These are phyloP conservation scores for Earliella scabrosa DNA, from an alignment of 1,284 basidiomycete species.

Conservation along the genomic window DNA sequence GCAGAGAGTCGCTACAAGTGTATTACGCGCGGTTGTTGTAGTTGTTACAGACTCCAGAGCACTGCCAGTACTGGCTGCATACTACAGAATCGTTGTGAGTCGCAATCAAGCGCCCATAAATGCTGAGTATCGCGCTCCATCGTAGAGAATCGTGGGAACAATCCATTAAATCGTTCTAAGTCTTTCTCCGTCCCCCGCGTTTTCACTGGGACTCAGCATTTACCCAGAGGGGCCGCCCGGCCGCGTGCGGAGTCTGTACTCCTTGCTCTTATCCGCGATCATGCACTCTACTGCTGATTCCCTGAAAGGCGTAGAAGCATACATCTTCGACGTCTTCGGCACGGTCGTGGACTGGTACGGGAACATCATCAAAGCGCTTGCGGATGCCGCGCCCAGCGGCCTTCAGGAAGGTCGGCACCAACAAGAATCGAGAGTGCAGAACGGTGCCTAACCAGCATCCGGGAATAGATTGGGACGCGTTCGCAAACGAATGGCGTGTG, in stretches of 20 bases:
- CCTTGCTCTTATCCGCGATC: background rate
- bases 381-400: conserved; percentile 18
- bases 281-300: conserved; percentile 3
- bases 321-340: conserved; percentile 68
- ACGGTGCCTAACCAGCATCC: conserved; percentile 12
- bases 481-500: conserved; percentile 61
- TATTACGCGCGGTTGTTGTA: too few species aligned
- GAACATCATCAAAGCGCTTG: conserved; percentile 50
- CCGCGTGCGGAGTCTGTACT: too few species aligned
- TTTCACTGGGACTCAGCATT: background rate
- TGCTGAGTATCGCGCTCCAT: too few species aligned
- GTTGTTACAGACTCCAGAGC: too few species aligned
- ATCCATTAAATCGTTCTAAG: too few species aligned
- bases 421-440: conserved; percentile 19
- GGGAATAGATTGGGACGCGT: conserved; percentile 47
- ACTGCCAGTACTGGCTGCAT: too few species aligned
- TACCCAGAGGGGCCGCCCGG: too few species aligned
- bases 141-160: too few species aligned
- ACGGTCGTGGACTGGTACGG: conserved; percentile 66
- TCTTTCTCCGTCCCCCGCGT: too few species aligned
- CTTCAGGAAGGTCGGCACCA: conserved; percentile 27
- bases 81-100: too few species aligned
- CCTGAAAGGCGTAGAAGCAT: conserved; percentile 47
- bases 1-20: too few species aligned
- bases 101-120: too few species aligned